Base-by-base conservation (phyloP, 2,329 filamentous ascomycete species). In the Sporothrix pseudoabietina region DNA sequence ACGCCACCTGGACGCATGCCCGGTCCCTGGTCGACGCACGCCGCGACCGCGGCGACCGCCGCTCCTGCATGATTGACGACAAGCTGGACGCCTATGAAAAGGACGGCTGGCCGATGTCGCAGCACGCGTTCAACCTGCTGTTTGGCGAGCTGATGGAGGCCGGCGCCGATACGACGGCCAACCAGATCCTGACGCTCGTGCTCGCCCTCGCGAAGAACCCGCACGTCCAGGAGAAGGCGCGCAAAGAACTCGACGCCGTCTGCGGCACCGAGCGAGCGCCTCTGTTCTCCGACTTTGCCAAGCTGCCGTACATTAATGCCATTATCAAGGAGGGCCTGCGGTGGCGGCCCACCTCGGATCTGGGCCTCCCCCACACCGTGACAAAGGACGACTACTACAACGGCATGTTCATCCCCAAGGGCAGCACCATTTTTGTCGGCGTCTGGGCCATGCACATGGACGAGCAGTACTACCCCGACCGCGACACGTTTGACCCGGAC, bases 361-460 rank as follows among this genome's bases (percentile, higher is more conserved):
- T 57, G 1, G 54, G 54, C 3, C 22, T 57, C 1, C 54, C 54
- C 9, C 54, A 57, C 10, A 26, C 22, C 22, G 54, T 57, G 8
- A 30, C 54, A 0, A 57, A 57, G 4, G 54, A 57, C 22, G 54
- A 57, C 22, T 57, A 30, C 22, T 57, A 57, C 22, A 57, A 57
- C 22, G 54, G 54, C 54, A 57, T 57, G 54, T 57, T 57, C 5
- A 61, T 61, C 16, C 57, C 57, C 57, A 61, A 61, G 32, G 57
- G 32, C 57, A 39, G 30, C 30, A 35, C 57, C 14, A 39, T 35
- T 26, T 35, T 57, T n/a, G 32, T 61, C 57, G 30, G 30, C 4
- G 30, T 39, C 12, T 61, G 32, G 16, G 57, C 57, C 57, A 61
- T 61, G 30, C 57, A 61, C 57, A 35, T 35, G 30, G 57, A 35